These are phyloP conservation scores for Monosporascus sp. DNA, from an alignment of 2,329 filamentous ascomycete species.

Conservation along the genomic window DNA sequence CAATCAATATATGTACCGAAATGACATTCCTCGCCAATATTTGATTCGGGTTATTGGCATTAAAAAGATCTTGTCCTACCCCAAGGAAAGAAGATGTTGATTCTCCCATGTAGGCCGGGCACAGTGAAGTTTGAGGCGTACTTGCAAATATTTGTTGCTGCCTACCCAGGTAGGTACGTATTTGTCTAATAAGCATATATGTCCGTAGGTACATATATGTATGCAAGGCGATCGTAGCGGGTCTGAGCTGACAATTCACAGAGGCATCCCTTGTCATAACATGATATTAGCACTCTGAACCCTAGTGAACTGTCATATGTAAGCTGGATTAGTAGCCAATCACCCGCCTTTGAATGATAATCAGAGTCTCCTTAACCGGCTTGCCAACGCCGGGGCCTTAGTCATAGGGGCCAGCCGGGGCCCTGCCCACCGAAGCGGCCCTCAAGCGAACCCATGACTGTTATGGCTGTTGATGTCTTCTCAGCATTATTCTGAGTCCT, in stretches of 20 bases:
- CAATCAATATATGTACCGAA: too few species aligned
- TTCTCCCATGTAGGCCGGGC: background rate
- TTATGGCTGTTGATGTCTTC: background rate
- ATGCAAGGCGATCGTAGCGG: background rate
- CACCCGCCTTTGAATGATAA: slow-evolving; percentile 15
- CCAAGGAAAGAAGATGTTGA: background rate
- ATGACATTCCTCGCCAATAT: too few species aligned
- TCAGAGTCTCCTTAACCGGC: slow-evolving; percentile 15
- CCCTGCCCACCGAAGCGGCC: background rate
- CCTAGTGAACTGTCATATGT: background rate
- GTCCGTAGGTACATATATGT: background rate
- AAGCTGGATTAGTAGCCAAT: slow-evolving; percentile 11
- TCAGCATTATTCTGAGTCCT: background rate
- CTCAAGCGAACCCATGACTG: background rate
- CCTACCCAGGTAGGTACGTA: background rate
- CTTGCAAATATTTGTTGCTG: background rate
- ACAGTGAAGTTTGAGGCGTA: background rate
- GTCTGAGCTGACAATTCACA: too few species aligned
- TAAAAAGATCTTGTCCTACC: background rate
- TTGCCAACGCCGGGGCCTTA: slow-evolving; percentile 10
- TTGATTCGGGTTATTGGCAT: too few species aligned
- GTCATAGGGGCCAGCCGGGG: background rate
- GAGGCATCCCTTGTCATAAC: background rate
- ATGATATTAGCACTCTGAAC: background rate
- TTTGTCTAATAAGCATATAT: background rate